These are phyloP conservation scores for Jaenimonas drosophilae DNA, from an alignment of 208 protist species.

Conservation along the genomic window DNA sequence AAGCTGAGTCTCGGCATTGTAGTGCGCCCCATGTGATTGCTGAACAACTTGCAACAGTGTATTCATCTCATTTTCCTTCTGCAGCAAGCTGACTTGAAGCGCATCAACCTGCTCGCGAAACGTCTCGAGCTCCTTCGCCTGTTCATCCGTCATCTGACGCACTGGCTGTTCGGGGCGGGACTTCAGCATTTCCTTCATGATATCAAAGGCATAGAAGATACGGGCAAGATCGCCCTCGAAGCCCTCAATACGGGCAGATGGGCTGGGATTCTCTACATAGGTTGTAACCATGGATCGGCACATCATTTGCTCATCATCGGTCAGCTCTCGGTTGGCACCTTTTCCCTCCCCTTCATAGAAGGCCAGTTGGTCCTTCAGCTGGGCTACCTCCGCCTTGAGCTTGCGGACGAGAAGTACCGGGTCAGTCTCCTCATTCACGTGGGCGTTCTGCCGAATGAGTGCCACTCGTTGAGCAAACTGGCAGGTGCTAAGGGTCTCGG, in stretches of 20 bases:
- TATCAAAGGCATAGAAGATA: constrained; percentile 83
- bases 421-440: constrained; percentile 89
- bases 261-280: constrained; percentile 42
- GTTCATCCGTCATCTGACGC: background rate
- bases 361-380: constrained; percentile 81
- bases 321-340: constrained; percentile 42
- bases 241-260: constrained; percentile 42
- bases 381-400: constrained; percentile 80
- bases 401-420: constrained; percentile 79
- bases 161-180: too few species aligned
- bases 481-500: constrained; percentile 87
- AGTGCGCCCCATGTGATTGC: constrained; percentile 25
- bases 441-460: constrained; percentile 75
- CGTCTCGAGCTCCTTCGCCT: constrained; percentile 7
- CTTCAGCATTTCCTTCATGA: constrained; percentile 40
- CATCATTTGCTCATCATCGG: constrained; percentile 53
- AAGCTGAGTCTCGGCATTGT: constrained; percentile 44
- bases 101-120: constrained; percentile 37
- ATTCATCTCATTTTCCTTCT: constrained; percentile 90
- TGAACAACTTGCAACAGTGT: constrained; percentile 83
- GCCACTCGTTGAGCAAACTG: constrained; percentile 87
- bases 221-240: constrained; percentile 77
- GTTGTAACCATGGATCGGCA: constrained; percentile 55
- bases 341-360: constrained; percentile 56
- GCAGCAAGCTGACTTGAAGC: constrained; percentile 71